A percentile compares a stretch with the other conserved stretches of the same genome.
phyloP scores from a whole-genome alignment of 306 rosid species.

The Quercus rubra region DNA sequence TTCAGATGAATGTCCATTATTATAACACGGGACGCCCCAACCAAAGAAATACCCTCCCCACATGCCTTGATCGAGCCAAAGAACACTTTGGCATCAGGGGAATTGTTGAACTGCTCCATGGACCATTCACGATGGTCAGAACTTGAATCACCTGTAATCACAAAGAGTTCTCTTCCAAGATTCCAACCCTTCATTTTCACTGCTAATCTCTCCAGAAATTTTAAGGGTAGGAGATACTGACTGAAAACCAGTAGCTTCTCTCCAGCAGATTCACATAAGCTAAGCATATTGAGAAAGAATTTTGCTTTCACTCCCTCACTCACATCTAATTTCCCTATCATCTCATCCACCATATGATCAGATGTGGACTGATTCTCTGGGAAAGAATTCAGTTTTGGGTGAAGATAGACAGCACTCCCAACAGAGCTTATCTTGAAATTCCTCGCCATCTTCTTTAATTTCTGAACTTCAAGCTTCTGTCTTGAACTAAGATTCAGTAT shows the following conservation, averaged over 20 bases:
- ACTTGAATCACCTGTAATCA: constrained; percentile 78
- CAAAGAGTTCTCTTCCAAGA: constrained; percentile 70
- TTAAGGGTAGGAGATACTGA: constrained; percentile 81
- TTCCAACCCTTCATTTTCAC: constrained; percentile 69
- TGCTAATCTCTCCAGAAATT: constrained; percentile 69
- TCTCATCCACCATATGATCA: constrained; percentile 55
- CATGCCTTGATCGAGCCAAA: constrained; percentile 98
- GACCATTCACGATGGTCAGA: constrained; percentile 70
- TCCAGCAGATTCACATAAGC: constrained; percentile 58
- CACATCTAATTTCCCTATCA: constrained; percentile 43
- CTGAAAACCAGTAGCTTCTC: constrained; percentile 93
- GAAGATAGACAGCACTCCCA: constrained; percentile 84
- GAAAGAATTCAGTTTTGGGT: constrained; percentile 55
- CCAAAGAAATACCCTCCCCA: constrained; percentile 94
- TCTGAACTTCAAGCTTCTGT: constrained; percentile 55
- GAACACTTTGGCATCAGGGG: constrained; percentile 70
- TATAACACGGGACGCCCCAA: constrained; percentile 90
- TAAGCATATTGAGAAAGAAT: constrained; percentile 64
- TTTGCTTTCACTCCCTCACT: constrained; percentile 83
- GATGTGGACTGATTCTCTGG: constrained; percentile 37
- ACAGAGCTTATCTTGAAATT: constrained; percentile 71
- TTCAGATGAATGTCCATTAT: constrained; percentile 83
- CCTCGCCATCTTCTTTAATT: constrained; percentile 37
- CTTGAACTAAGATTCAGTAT: constrained; percentile 55
- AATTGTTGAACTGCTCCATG: constrained; percentile 74